Base-by-base conservation (phyloP, 768 basidiomycete genomes). In the Paxillus involutus region DNA sequence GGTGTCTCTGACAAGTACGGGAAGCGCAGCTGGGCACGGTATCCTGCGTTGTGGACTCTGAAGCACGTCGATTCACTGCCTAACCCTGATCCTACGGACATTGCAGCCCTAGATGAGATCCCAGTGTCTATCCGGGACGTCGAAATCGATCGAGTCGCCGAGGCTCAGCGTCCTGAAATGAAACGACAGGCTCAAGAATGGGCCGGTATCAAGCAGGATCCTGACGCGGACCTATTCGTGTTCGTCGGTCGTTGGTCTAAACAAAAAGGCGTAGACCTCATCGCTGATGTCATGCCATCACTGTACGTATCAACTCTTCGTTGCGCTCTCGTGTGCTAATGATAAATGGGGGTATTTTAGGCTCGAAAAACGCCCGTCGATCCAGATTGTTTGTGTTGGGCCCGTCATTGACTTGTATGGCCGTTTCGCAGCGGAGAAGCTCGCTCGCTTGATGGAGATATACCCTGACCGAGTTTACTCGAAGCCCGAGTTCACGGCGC, bases 181-280 rank as follows among this genome's bases (percentile, higher is more conserved):
- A 96, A 97, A 73, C 84, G 92, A 12, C 90, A 94, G 65, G 91
- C 94, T 10, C 94, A 97, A 63, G 91, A 95, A 69, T 97, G 94
- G 94, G 94, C 94, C 36, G 85, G 87, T 45, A 87, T 97, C 72
- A 88, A 86, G 67, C 94, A 96, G 64, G 93, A 96, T 64, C 88
- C 94, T 1, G 75, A 90, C 39, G 85, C 93, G 2, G 92, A 95
- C 68, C 70, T 97, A 44, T 96, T 97, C 66, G 94, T 97, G 58
- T 96, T 97, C 71, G 94, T 97, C 59, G 94, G 94, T 67, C 88
- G 94, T 58, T 97, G 94, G 94, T 97, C 94, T 6, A 97, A 96
- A 71, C 94, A 97, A 71, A 97, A 97, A 72, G 94, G 91, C 73
- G 93, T 97, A n/a, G 94, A 97, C 73, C 76, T 97, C 41, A 97